These are phyloP conservation scores for Hirschioporus abietinus DNA, from an alignment of 768 basidiomycete species.

Conservation along the genomic window DNA sequence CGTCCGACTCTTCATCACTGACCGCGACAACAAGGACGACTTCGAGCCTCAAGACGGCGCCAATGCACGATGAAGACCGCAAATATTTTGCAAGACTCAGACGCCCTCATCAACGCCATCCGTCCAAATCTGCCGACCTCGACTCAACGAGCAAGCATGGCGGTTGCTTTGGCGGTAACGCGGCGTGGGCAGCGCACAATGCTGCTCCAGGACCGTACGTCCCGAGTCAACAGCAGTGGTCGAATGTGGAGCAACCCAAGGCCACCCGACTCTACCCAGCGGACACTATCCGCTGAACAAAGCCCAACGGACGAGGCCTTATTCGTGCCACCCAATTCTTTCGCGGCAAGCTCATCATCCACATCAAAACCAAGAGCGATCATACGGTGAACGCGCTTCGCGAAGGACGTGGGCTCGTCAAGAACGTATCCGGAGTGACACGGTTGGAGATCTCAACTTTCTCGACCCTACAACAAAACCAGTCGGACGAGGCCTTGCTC, in stretches of 20 bases:
- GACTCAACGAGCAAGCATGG: neutral
- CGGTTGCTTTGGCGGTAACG: neutral
- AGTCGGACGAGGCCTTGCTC: too few relatives aligned
- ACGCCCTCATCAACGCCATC: neutral
- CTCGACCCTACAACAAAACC: slow-evolving; percentile 99
- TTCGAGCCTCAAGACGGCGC: too few relatives aligned
- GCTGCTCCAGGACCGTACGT: neutral
- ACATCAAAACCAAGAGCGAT: slow-evolving; percentile 77
- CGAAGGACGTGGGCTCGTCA: slow-evolving; percentile 91
- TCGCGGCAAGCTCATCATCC: slow-evolving; percentile 52
- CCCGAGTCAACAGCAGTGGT: neutral
- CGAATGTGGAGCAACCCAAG: neutral
- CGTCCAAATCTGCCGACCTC: neutral
- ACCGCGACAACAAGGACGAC: too few relatives aligned
- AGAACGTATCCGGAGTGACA: slow-evolving; percentile 95
- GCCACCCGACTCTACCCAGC: too few relatives aligned
- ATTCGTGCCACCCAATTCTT: too few relatives aligned
- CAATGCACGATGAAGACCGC: too few relatives aligned
- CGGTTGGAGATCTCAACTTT: slow-evolving; percentile 98
- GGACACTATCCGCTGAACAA: too few relatives aligned
- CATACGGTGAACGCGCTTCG: slow-evolving; percentile 96
- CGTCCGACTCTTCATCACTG: too few relatives aligned
- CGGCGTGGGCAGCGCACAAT: neutral
- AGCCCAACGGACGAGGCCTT: too few relatives aligned
- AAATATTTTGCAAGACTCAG: too few relatives aligned